phyloP scores from a whole-genome alignment of 2,329 filamentous ascomycete genomes.

The Penicillium sp. region DNA sequence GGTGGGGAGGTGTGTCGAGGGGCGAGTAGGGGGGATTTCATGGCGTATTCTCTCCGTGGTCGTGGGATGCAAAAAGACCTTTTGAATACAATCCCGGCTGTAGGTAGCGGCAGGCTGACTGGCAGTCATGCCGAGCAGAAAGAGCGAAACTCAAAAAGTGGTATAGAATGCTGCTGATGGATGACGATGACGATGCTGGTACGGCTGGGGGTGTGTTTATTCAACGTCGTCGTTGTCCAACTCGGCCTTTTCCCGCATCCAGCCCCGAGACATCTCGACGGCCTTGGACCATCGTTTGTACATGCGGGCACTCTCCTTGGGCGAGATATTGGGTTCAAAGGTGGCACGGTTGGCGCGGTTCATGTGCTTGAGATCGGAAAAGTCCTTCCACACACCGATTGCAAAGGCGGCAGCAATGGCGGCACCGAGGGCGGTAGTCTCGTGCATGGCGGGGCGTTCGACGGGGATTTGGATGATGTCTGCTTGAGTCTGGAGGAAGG shows the following conservation, averaged over 20 bases:
- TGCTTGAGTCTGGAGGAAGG: constrained; percentile 64
- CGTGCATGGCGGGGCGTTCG: constrained; percentile 81
- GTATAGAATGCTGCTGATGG: constrained; percentile 4
- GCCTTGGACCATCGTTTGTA: constrained; percentile 75
- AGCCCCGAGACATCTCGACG: constrained; percentile 76
- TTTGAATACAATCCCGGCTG: not conserved
- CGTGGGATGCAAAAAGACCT: not conserved
- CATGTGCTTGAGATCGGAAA: constrained; percentile 72
- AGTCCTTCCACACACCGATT: constrained; percentile 73
- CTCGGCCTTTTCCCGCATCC: constrained; percentile 48
- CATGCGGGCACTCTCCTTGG: constrained; percentile 61
- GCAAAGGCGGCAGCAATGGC: constrained; percentile 87
- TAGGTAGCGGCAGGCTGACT: constrained; percentile 8
- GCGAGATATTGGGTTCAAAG: constrained; percentile 68
- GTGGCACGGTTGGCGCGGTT: constrained; percentile 69
- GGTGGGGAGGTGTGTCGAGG: not conserved
- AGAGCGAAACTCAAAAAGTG: constrained; percentile 9
- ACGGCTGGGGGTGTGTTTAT: constrained; percentile 13
- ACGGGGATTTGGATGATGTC: constrained; percentile 83
- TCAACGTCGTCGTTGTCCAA: constrained; percentile 25
- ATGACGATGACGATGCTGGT: not conserved
- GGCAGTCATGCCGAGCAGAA: constrained; percentile 8
- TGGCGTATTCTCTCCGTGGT: constrained; percentile 1
- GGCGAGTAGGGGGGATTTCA: not conserved
- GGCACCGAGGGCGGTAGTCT: constrained; percentile 85